Evolutionary conservation across 2,329 filamentous ascomycete species (phyloP), one percentile per base, ranked within the genome.

Genomic region (Cercospora sojina): DNA sequence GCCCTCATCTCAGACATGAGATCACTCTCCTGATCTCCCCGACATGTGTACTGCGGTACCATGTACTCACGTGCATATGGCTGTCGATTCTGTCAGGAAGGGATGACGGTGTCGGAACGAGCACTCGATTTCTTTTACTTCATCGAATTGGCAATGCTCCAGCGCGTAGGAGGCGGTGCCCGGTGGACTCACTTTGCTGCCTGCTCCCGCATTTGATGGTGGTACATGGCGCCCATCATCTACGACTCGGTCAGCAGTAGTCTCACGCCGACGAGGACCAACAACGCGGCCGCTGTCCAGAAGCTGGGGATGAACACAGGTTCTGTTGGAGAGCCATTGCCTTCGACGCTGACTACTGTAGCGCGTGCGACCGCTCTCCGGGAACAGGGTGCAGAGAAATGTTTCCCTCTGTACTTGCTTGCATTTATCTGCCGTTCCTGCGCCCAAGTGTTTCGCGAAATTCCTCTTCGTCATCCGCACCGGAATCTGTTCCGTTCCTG

Each of bases 401-500:
- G 27, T 56, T 25, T 56, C 20, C 27, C 35, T 31, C 35, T 31
- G 41, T n/a, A 61, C 59, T 61, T 29, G 53, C 59, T 61, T 29
- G 53, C 59, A 51, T 73, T 66, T 70, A 81, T 78, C 76, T 86
- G 83, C 43, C 84, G 76, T 68, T 81, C 79, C 20, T 77, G 69
- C 74, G 86, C 85, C 72, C 74, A 76, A 1, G 60, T 64, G 31
- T 75, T n/a, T n/a, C n/a, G n/a, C 70, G 69, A 84, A 85, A 1
- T 75, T 75, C 41, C 83, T 75, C 61, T 82, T 83, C 2, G 80
- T 78, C 59, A 78, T 79, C 2, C 83, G 82, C 12, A 87, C 81
- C 0, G 81, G 77, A 64, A 87, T 81, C 73, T 86, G 82, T 59
- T 86, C 84, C 55, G 84, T 79, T 2, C 83, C 83, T 1, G 76